Conservation (phyloP, 176 grass and related monocot species). For the Leersia perrieri region DNA sequence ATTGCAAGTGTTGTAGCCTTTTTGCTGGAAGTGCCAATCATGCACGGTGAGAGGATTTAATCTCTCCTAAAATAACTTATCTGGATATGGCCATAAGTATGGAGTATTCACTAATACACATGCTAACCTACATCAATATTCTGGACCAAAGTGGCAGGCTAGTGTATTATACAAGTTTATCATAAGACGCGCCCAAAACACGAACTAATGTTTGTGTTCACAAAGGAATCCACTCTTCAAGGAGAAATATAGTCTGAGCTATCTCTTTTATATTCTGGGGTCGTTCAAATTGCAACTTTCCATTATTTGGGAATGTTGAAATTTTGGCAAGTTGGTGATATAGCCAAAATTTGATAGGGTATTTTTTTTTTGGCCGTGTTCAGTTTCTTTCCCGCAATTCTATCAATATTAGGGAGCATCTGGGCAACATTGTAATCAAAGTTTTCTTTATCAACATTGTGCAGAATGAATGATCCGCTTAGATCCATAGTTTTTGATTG, state of each 20-base stretch:
- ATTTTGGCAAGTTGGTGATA: no score
- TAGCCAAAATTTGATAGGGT: no score
- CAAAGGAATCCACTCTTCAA: slow-evolving; percentile 19
- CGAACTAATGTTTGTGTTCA: neutral
- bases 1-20: neutral
- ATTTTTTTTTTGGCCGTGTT: no score
- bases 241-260: neutral
- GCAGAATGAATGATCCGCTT: no score
- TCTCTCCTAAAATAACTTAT: no score
- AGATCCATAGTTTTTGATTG: no score
- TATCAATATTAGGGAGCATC: no score
- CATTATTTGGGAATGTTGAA: no score
- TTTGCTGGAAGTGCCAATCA: neutral
- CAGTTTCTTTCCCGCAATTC: neutral
- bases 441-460: no score
- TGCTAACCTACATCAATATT: neutral
- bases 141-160: neutral
- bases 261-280: neutral
- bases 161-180: neutral
- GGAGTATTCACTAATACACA: neutral
- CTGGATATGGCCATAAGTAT: no score
- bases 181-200: neutral
- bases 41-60: neutral
- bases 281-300: no score
- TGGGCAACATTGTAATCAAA: no score